These are phyloP conservation scores for Aspergillus homomorphus DNA, from an alignment of 495 filamentous ascomycete species.

Conservation along the genomic window DNA sequence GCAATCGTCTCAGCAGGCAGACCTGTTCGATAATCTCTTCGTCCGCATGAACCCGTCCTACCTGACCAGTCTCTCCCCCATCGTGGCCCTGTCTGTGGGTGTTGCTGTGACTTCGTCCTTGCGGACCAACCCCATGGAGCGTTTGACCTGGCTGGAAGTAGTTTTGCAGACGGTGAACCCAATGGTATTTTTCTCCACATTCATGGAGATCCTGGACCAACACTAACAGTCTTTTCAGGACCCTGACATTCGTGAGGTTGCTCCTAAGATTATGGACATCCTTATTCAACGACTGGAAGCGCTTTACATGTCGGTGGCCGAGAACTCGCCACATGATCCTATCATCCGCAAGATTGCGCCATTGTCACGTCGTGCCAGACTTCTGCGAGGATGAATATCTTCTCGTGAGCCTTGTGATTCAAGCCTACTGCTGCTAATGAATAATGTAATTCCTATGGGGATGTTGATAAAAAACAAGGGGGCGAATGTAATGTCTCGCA, in stretches of 20 bases:
- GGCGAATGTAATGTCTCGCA: not conserved
- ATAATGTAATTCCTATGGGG: not conserved
- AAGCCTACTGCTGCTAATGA: not conserved
- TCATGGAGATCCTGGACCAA: not conserved
- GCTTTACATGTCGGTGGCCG: conserved; percentile 65
- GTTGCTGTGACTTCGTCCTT: conserved; percentile 75
- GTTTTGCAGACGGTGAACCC: conserved; percentile 57
- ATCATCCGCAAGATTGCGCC: conserved; percentile 60
- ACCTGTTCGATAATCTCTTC: conserved; percentile 80
- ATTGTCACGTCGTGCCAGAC: conserved; percentile 52
- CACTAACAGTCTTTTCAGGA: conserved; percentile 50
- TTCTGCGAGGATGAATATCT: conserved; percentile 35
- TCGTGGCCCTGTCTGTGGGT: conserved; percentile 79
- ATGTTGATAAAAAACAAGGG: not conserved
- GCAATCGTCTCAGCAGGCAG: conserved; percentile 69
- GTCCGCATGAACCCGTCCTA: conserved; percentile 69
- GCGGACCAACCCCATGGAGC: conserved; percentile 59
- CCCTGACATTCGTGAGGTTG: conserved; percentile 67
- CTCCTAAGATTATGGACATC: conserved; percentile 62
- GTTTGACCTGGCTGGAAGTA: conserved; percentile 74
- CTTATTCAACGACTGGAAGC: conserved; percentile 67
- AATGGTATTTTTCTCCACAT: conserved; percentile 33
- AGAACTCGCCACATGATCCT: conserved; percentile 57
- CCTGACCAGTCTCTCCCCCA: conserved; percentile 61
- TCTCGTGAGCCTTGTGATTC: conserved; percentile 9